These are phyloP conservation scores for Harringtonia aguacate DNA, from an alignment of 2,329 filamentous ascomycete species.

Conservation along the genomic window DNA sequence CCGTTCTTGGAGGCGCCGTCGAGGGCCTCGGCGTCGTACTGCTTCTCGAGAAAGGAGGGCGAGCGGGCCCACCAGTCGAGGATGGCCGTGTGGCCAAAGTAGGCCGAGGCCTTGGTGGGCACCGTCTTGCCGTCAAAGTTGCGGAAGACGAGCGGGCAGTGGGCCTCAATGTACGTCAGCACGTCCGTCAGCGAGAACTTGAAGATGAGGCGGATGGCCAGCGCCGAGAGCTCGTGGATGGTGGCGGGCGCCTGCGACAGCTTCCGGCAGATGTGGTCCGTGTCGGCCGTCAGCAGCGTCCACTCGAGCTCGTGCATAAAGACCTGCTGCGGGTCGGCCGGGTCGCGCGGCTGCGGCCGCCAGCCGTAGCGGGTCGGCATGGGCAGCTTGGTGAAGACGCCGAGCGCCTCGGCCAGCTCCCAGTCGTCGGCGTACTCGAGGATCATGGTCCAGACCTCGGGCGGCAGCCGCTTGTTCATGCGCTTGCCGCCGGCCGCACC, in stretches of 20 bases:
- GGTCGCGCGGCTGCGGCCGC: constrained; percentile 46
- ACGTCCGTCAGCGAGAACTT: constrained; percentile 78
- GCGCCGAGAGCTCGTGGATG: constrained; percentile 61
- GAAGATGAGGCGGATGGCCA: constrained; percentile 82
- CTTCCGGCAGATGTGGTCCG: constrained; percentile 61
- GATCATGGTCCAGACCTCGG: constrained; percentile 83
- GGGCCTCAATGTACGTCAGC: constrained; percentile 54
- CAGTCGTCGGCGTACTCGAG: constrained; percentile 79
- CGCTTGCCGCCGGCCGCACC: constrained; percentile 9
- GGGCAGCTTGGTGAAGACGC: constrained; percentile 67
- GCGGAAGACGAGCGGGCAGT: constrained; percentile 66
- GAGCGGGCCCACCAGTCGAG: constrained; percentile 87
- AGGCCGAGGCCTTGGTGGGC: constrained; percentile 77
- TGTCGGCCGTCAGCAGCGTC: constrained; percentile 64
- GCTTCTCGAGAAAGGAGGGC: constrained; percentile 71
- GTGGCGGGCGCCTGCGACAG: constrained; percentile 61
- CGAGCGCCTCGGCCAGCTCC: constrained; percentile 75
- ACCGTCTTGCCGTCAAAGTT: constrained; percentile 76
- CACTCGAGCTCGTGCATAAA: constrained; percentile 76
- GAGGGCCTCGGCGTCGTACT: constrained; percentile 75
- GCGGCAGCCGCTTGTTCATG: constrained; percentile 48
- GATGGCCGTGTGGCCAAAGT: constrained; percentile 75
- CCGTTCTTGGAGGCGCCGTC: constrained; percentile 81
- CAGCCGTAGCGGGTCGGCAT: constrained; percentile 55
- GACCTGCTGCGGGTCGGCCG: constrained; percentile 55